Conservation (phyloP, 2,329 filamentous ascomycete species). For the Clonostachys solani region DNA sequence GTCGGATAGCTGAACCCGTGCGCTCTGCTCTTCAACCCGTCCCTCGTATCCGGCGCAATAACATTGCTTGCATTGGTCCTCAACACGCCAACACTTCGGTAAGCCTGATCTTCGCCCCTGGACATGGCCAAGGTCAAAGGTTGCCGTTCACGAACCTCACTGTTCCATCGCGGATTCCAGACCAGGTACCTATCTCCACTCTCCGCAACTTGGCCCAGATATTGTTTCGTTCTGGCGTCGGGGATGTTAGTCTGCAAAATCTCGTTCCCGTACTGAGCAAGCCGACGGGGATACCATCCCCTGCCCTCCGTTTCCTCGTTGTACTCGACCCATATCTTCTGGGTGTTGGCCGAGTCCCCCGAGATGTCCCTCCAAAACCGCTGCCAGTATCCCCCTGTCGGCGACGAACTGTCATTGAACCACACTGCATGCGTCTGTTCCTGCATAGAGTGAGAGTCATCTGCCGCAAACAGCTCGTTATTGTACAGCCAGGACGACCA, state of each 20-base stretch:
- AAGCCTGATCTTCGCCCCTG: background rate
- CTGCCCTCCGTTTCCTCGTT: slow-evolving; percentile 7
- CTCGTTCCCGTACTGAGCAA: slow-evolving; percentile 8
- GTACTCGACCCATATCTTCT: slow-evolving; percentile 14
- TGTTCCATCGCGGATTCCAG: background rate
- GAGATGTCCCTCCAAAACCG: slow-evolving; percentile 16
- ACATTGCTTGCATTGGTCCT: slow-evolving; percentile 10
- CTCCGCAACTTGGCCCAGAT: slow-evolving; percentile 6
- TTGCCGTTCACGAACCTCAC: background rate
- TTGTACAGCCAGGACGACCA: background rate
- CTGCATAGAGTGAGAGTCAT: background rate
- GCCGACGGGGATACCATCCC: slow-evolving; percentile 12
- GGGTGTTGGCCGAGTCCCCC: slow-evolving; percentile 9
- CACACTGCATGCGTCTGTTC: slow-evolving; percentile 13
- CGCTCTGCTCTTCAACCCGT: slow-evolving; percentile 10
- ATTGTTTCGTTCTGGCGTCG: slow-evolving; percentile 14
- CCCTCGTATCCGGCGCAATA: slow-evolving; percentile 14
- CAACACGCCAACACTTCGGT: slow-evolving; percentile 10
- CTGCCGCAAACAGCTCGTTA: background rate
- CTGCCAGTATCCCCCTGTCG: slow-evolving; percentile 14
- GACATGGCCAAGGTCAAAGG: background rate
- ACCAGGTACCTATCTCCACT: background rate
- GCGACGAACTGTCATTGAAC: slow-evolving; percentile 8
- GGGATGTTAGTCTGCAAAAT: slow-evolving; percentile 14
- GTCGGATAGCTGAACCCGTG: slow-evolving; percentile 14